A percentile compares a stretch with the other conserved stretches of the same genome.
Conservation (phyloP, 306 rosid species). For the Canavalia gladiata region DNA sequence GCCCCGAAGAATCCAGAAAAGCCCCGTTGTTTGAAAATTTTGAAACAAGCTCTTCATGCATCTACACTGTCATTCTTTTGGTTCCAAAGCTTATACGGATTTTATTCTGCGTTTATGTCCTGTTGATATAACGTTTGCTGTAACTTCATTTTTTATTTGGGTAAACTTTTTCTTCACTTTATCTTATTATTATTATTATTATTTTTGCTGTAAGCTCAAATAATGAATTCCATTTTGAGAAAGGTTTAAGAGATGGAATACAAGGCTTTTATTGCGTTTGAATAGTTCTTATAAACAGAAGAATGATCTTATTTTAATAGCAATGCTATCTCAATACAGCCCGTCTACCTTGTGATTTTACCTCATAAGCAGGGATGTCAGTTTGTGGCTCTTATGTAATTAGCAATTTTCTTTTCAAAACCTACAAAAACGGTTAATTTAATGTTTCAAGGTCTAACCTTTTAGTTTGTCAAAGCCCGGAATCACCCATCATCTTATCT, state of each 20-base stretch:
- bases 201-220: neutral
- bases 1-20: constrained; percentile 62
- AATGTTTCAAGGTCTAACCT: neutral
- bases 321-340: neutral
- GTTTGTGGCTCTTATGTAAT: neutral
- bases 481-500: neutral
- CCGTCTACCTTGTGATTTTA: neutral
- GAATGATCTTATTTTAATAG: constrained; percentile 26
- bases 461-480: too few relatives aligned
- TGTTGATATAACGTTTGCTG: neutral
- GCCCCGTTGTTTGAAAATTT: constrained; percentile 51
- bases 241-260: constrained; percentile 3
- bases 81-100: constrained; percentile 17
- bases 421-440: neutral
- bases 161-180: constrained; percentile 14
- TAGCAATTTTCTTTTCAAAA: neutral
- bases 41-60: constrained; percentile 15
- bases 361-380: neutral
- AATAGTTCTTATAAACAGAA: neutral
- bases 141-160: neutral
- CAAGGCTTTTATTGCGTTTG: neutral
- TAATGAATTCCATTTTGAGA: constrained; percentile 17
- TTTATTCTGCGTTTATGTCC: neutral
- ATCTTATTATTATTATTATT: neutral
- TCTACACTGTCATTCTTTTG: constrained; percentile 40